These are phyloP conservation scores for Heracleum sosnowskyi DNA, from an alignment of 129 eudicot genomes.

Conservation along the genomic window DNA sequence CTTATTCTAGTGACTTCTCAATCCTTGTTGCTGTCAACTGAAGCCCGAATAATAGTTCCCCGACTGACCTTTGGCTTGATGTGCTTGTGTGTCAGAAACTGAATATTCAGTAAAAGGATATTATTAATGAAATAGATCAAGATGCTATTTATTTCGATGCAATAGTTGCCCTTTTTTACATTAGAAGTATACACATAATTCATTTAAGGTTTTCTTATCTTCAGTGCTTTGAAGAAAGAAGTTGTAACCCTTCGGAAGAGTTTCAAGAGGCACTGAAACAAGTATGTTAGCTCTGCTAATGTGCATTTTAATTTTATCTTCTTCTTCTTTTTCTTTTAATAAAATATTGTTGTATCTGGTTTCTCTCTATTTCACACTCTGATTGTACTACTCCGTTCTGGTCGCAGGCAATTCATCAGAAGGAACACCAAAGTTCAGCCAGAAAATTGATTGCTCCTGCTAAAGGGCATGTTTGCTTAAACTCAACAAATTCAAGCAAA, in stretches of 20 bases:
- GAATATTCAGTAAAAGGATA: background rate
- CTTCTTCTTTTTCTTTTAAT: no score
- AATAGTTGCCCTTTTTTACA: background rate
- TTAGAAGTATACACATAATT: background rate
- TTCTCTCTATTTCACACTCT: background rate
- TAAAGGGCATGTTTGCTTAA: slow-evolving; percentile 14
- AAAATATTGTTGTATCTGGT: background rate
- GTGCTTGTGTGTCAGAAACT: background rate
- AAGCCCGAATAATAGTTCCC: background rate
- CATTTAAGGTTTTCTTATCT: slow-evolving; percentile 6
- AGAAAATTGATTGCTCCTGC: slow-evolving; percentile 22
- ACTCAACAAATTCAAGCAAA: slow-evolving; percentile 35
- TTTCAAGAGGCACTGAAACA: slow-evolving; percentile 37
- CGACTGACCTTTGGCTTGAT: background rate
- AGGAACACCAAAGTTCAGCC: slow-evolving; percentile 15
- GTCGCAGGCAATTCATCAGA: slow-evolving; percentile 27
- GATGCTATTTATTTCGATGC: background rate
- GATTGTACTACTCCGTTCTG: slow-evolving; percentile 9
- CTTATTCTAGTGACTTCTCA: background rate
- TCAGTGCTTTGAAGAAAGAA: slow-evolving; percentile 33
- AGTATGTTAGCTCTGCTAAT: slow-evolving; percentile 15
- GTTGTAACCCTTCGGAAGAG: slow-evolving; percentile 25
- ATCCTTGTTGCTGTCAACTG: background rate
- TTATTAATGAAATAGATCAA: background rate
- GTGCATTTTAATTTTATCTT: no score